Percentiles rank a stretch among this genome's conserved stretches.
These are phyloP conservation scores for Diplodia corticola DNA, from an alignment of 2,329 filamentous ascomycete genomes.

Conservation along the genomic window DNA sequence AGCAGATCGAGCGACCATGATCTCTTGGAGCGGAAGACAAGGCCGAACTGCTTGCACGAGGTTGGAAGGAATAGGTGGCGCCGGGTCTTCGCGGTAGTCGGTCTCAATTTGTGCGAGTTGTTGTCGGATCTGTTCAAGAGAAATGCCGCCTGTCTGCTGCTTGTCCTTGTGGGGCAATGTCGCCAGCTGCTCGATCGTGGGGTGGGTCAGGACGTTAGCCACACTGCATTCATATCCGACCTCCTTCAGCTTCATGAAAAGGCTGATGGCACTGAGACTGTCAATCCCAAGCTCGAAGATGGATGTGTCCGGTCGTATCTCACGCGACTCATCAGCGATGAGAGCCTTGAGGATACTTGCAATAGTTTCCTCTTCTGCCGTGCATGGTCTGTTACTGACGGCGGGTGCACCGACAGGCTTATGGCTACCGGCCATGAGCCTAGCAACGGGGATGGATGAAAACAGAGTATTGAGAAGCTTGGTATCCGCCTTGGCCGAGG, in stretches of 20 bases:
- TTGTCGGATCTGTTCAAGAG: constrained; percentile 11
- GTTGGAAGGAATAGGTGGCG: constrained; percentile 23
- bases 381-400: constrained; percentile 24
- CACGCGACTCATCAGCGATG: constrained; percentile 26
- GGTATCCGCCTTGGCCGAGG: constrained; percentile 38
- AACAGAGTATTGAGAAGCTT: constrained; percentile 36
- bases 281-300: constrained; percentile 44
- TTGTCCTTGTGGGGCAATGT: constrained; percentile 27
- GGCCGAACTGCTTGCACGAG: constrained; percentile 29
- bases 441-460: constrained; percentile 29
- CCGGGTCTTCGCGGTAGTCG: constrained; percentile 27
- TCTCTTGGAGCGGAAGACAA: constrained; percentile 38
- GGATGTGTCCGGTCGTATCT: constrained; percentile 31
- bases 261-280: constrained; percentile 40
- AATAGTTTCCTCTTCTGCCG: constrained; percentile 31
- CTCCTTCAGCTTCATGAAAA: constrained; percentile 38
- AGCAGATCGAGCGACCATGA: constrained; percentile 42
- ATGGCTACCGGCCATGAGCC: constrained; percentile 24
- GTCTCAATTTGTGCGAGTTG: constrained; percentile 27
- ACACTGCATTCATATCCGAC: constrained; percentile 39
- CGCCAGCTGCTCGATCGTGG: constrained; percentile 38
- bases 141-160: constrained; percentile 1
- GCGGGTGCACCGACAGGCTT: constrained; percentile 2
- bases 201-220: constrained; percentile 39
- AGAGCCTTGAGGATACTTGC: constrained; percentile 30